A percentile compares a stretch with the other conserved stretches of the same genome.
These are phyloP conservation scores for Mitragyna speciosa DNA, from an alignment of 257 asterid genomes.

Conservation along the genomic window DNA sequence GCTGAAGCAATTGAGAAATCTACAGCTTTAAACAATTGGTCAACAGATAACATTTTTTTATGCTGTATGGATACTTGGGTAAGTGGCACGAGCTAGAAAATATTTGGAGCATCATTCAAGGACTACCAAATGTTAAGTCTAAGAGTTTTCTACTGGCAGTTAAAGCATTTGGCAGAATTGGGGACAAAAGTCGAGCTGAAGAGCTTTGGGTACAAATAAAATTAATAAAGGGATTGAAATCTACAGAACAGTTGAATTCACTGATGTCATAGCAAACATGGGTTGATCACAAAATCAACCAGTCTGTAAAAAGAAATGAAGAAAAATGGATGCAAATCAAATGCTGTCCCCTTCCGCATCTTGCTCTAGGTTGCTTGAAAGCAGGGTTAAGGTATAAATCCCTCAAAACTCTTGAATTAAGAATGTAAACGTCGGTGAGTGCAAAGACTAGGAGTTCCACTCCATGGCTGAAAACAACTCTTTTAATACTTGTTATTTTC, in stretches of 20 bases:
- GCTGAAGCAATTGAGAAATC: slow-evolving; percentile 56
- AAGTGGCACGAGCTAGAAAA: slow-evolving; percentile 59
- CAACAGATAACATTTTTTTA: slow-evolving; percentile 66
- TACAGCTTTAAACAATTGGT: slow-evolving; percentile 78
- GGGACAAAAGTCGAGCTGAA: slow-evolving; percentile 67
- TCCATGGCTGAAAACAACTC: slow-evolving; percentile 80
- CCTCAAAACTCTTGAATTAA: slow-evolving; percentile 59
- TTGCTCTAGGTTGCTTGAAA: slow-evolving; percentile 77
- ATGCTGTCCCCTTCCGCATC: slow-evolving; percentile 74
- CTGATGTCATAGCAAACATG: slow-evolving; percentile 75
- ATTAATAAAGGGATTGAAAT: slow-evolving; percentile 55
- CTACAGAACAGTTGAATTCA: slow-evolving; percentile 69
- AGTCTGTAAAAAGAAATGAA: slow-evolving; percentile 76
- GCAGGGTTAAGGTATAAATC: slow-evolving; percentile 73
- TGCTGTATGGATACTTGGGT: slow-evolving; percentile 65
- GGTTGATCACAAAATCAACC: slow-evolving; percentile 73
- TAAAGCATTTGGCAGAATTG: slow-evolving; percentile 77
- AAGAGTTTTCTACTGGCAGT: slow-evolving; percentile 71
- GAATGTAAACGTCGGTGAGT: slow-evolving; percentile 37
- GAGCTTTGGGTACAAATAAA: slow-evolving; percentile 65
- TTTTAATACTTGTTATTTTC: slow-evolving; percentile 49
- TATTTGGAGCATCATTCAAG: slow-evolving; percentile 56
- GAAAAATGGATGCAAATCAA: slow-evolving; percentile 64
- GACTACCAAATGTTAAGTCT: slow-evolving; percentile 49
- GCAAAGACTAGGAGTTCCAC: slow-evolving; percentile 58